These are phyloP conservation scores for Aspergillus haitiensis DNA, from an alignment of 495 filamentous ascomycete genomes.

Conservation along the genomic window DNA sequence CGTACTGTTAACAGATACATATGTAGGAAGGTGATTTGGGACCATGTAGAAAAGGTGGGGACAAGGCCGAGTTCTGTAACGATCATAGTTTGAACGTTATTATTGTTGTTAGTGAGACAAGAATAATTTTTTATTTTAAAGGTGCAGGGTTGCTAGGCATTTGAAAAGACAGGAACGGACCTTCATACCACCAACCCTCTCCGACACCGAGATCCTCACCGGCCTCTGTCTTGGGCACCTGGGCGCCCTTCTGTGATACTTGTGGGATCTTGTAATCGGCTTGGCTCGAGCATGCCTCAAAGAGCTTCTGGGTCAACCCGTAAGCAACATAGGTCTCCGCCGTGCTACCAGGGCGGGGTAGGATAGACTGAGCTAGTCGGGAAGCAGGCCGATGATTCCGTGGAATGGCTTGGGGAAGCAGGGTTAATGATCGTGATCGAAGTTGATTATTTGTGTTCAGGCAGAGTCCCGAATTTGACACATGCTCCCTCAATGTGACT, in stretches of 20 bases:
- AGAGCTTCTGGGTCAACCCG: conserved; percentile 72
- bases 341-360: conserved; percentile 38
- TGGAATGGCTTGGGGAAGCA: neutral
- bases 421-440: conserved; percentile 1
- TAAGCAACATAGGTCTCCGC: conserved; percentile 75
- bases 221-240: conserved; percentile 62
- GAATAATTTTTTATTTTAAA: too few species aligned
- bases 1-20: conserved; percentile 93
- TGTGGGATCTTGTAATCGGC: conserved; percentile 72
- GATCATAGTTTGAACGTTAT: too few species aligned
- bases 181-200: conserved; percentile 78
- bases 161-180: conserved; percentile 46
- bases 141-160: too few species aligned
- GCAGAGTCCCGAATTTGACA: neutral
- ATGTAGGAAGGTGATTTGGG: conserved; percentile 92
- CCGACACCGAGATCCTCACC: conserved; percentile 79
- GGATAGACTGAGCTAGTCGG: conserved; percentile 35
- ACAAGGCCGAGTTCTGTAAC: conserved; percentile 57
- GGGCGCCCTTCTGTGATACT: conserved; percentile 50
- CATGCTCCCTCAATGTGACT: neutral
- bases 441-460: neutral
- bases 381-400: conserved; percentile 25
- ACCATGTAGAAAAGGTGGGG: conserved; percentile 91
- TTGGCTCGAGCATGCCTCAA: conserved; percentile 72
- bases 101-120: too few species aligned